Evolutionary conservation across 2,329 filamentous ascomycete species (phyloP), one percentile per base, ranked within the genome.

Genomic region (Cordyceps militaris): DNA sequence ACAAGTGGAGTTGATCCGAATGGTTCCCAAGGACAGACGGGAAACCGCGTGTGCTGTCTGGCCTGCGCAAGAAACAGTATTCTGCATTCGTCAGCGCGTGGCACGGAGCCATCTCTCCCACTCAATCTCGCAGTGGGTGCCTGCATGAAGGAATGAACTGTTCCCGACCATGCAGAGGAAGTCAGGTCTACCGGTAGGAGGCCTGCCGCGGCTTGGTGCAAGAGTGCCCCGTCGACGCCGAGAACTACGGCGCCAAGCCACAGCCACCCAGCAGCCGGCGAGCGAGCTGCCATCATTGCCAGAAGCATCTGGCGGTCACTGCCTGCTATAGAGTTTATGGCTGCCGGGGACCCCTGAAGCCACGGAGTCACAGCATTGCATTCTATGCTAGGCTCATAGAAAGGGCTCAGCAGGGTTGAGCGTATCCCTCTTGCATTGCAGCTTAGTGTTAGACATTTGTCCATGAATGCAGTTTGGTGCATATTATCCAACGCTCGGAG

Each of bases 341-440:
- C 63, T 38, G 64, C 63, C 9, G 67, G 50, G 16, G 60, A 52
- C 56, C 66, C 64, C 55, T 70, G 63, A 8, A 70, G 54, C 67
- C 66, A 70, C 50, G 66, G 61, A 32, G 62, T 64, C n/a, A 62
- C 63, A 4, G 60, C 57, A 58, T 70, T 70, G 60, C 66, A 70
- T 32, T 67, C 56, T 5, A 70, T 57, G 9, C 26, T 56, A 3
- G 63, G 62, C 16, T 69, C 63, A 52, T 66, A 69, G 58, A 70
- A 68, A 28, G 61, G 59, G 38, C 64, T 66, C 1, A 66, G 61
- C 9, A 71, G 57, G 42, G 69, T 62, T 10, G 64, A 58, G 4
- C 58, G 58, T 38, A 68, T 62, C 16, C 64, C 66, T 52, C 51
- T 60, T 19, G 51, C 60, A 48, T 65, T 55, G 57, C 64, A 68